These are phyloP conservation scores for Exophiala viscosa DNA, from an alignment of 2,329 filamentous ascomycete species.

Conservation along the genomic window DNA sequence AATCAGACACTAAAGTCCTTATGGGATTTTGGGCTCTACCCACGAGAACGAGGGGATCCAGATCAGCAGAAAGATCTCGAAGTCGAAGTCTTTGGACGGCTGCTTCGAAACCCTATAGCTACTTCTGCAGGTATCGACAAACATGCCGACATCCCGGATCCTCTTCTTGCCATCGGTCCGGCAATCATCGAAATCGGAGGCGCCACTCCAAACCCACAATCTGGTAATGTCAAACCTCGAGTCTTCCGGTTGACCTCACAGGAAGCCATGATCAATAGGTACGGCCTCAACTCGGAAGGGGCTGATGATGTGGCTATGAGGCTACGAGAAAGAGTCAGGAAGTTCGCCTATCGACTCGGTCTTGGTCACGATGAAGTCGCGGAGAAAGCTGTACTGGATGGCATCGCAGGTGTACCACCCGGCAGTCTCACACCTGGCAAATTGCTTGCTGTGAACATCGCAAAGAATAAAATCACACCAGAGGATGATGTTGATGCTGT, in stretches of 20 bases:
- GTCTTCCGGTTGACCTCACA: slow-evolving; percentile 82
- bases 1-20: slow-evolving; percentile 68
- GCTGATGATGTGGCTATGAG: slow-evolving; percentile 80
- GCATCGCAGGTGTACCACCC: slow-evolving; percentile 70
- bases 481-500: slow-evolving; percentile 81
- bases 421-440: slow-evolving; percentile 74
- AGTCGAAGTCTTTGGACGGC: slow-evolving; percentile 71
- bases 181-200: slow-evolving; percentile 90
- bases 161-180: slow-evolving; percentile 78
- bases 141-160: slow-evolving; percentile 80
- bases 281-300: slow-evolving; percentile 88
- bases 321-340: slow-evolving; percentile 71
- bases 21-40: slow-evolving; percentile 71
- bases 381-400: slow-evolving; percentile 71
- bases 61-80: slow-evolving; percentile 53
- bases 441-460: slow-evolving; percentile 84
- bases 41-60: slow-evolving; percentile 69
- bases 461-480: slow-evolving; percentile 92
- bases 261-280: slow-evolving; percentile 89
- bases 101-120: slow-evolving; percentile 78
- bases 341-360: slow-evolving; percentile 69
- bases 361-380: slow-evolving; percentile 60
- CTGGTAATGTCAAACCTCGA: slow-evolving; percentile 80
- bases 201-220: slow-evolving; percentile 79
- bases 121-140: slow-evolving; percentile 97